Conservation (phyloP, 345 rosid genomes). For the Heritiera littoralis region DNA sequence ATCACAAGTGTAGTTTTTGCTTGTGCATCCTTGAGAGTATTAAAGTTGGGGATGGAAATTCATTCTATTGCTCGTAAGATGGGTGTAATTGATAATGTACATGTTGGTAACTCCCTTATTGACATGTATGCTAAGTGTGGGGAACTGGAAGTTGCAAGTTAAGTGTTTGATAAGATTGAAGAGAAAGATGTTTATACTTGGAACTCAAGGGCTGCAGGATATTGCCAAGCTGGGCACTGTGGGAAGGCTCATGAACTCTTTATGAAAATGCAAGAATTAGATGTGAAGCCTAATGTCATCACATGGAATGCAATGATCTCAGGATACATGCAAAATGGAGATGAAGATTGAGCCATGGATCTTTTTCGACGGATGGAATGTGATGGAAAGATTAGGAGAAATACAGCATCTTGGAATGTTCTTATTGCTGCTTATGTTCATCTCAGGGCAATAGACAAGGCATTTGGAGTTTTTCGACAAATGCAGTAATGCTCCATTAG, state of each 20-base stretch:
- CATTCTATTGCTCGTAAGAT: slow-evolving; percentile 62
- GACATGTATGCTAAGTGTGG: slow-evolving; percentile 86
- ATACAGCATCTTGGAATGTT: slow-evolving; percentile 81
- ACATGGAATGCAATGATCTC: slow-evolving; percentile 93
- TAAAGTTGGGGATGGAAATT: slow-evolving; percentile 57
- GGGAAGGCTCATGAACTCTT: slow-evolving; percentile 75
- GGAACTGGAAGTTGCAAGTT: slow-evolving; percentile 59
- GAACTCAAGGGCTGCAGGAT: slow-evolving; percentile 88
- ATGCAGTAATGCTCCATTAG: slow-evolving; percentile 54
- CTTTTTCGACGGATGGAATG: slow-evolving; percentile 69
- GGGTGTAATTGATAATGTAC: slow-evolving; percentile 50
- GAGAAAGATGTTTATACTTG: slow-evolving; percentile 69
- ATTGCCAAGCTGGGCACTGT: slow-evolving; percentile 72
- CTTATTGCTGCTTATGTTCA: slow-evolving; percentile 74
- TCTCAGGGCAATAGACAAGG: slow-evolving; percentile 61
- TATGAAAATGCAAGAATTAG: slow-evolving; percentile 58
- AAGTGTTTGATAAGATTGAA: slow-evolving; percentile 53
- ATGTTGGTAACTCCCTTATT: slow-evolving; percentile 78
- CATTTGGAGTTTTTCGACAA: slow-evolving; percentile 63
- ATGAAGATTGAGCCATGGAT: slow-evolving; percentile 73
- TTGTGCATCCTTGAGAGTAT: slow-evolving; percentile 51
- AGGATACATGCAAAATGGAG: slow-evolving; percentile 75
- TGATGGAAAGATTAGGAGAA: slow-evolving; percentile 62
- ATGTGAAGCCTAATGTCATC: slow-evolving; percentile 60
- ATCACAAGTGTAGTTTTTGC: slow-evolving; percentile 66